Conservation (phyloP, 805 yeast species). For the Schwanniomyces pseudopolymorphus region DNA sequence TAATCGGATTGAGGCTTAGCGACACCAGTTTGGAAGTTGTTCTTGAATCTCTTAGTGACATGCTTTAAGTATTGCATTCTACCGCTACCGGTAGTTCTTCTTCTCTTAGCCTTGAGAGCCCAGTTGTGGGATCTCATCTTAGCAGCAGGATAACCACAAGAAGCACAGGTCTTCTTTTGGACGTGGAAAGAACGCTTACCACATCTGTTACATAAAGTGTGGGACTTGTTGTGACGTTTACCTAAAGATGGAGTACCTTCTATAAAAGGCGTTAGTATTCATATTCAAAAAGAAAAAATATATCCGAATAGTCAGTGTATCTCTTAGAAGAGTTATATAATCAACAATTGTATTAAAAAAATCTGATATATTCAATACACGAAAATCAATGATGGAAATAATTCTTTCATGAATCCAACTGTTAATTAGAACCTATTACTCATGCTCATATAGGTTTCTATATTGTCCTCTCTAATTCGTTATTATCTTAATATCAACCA, state of each 20-base stretch:
- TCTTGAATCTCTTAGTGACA: constrained; percentile 97
- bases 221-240: constrained; percentile 99
- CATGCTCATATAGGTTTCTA: neutral
- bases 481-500: neutral
- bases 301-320: neutral
- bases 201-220: constrained; percentile 98
- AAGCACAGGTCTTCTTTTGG: constrained; percentile 98
- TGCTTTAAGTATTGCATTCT: constrained; percentile 97
- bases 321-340: no score
- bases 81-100: constrained; percentile 99
- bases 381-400: neutral
- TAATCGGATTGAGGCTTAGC: constrained; percentile 67
- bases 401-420: neutral
- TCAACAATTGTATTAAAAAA: no score
- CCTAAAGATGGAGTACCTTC: constrained; percentile 99
- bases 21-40: constrained; percentile 94
- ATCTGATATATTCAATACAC: no score
- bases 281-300: neutral
- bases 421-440: neutral
- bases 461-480: neutral
- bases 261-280: constrained; percentile 21
- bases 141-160: constrained; percentile 99
- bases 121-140: constrained; percentile 99
- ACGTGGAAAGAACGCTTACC: constrained; percentile 98
- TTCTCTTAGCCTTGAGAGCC: constrained; percentile 99